A percentile compares a stretch with the other conserved stretches of the same genome.
Evolutionary conservation across 352 stramenopile species (phyloP).

Genomic region (Pythium phragmiticola): DNA sequence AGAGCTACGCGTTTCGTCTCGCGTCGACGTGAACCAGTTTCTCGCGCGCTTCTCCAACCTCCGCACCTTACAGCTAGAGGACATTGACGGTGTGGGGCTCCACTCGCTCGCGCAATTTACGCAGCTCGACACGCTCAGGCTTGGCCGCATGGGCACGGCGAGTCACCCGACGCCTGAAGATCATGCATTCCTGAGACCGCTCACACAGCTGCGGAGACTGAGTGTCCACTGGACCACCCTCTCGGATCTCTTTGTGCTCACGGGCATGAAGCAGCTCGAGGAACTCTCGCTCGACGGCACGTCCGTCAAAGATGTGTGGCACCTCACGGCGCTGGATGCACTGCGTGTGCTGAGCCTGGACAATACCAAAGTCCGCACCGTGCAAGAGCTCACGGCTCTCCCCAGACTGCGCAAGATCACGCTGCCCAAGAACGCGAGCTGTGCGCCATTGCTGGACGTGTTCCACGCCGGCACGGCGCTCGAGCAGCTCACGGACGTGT

Average conservation of each 20-base stretch:
- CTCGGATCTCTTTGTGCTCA: slow-evolving; percentile 21
- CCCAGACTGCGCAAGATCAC: slow-evolving; percentile 14
- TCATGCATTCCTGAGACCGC: slow-evolving; percentile 26
- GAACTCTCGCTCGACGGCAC: slow-evolving; percentile 24
- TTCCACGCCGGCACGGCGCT: slow-evolving; percentile 23
- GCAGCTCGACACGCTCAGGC: slow-evolving; percentile 26
- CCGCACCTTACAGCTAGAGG: slow-evolving; percentile 23
- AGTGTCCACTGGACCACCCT: slow-evolving; percentile 20
- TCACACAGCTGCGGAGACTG: slow-evolving; percentile 23
- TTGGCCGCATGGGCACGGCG: slow-evolving; percentile 14
- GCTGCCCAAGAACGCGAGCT: slow-evolving; percentile 27
- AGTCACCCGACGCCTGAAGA: slow-evolving; percentile 14
- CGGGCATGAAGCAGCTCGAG: slow-evolving; percentile 20
- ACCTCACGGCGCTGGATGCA: slow-evolving; percentile 15
- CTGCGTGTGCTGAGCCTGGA: slow-evolving; percentile 14
- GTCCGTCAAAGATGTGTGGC: slow-evolving; percentile 16
- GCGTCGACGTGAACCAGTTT: slow-evolving; percentile 24
- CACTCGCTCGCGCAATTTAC: slow-evolving; percentile 27
- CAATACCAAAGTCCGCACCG: slow-evolving; percentile 23
- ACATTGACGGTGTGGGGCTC: slow-evolving; percentile 22
- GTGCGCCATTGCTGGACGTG: slow-evolving; percentile 16
- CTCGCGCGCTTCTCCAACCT: slow-evolving; percentile 17
- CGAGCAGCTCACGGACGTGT: slow-evolving; percentile 17
- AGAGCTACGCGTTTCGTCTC: slow-evolving; percentile 15
- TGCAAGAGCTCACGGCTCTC: slow-evolving; percentile 11